Evolutionary conservation across 768 basidiomycete genomes (phyloP).

Genomic region (Lactifluus subvellereus): DNA sequence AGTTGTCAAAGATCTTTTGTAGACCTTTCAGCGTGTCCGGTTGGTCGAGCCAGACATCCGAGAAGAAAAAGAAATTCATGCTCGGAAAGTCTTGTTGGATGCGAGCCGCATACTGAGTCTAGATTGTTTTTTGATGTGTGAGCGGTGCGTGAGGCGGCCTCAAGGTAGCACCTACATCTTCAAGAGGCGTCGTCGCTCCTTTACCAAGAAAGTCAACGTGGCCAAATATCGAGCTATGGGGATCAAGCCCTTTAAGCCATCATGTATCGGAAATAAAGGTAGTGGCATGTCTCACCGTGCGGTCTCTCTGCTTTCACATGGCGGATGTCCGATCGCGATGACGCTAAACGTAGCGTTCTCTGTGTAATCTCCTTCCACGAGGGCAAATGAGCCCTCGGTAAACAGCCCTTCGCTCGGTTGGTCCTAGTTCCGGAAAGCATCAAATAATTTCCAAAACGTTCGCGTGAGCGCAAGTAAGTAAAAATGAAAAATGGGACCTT

Average conservation of each 20-base stretch:
- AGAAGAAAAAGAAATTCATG: slow-evolving; percentile 86
- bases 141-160: not conserved
- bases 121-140: not conserved
- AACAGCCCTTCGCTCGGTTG: slow-evolving; percentile 94
- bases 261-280: not conserved
- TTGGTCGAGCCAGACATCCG: slow-evolving; percentile 94
- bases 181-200: slow-evolving; percentile 81
- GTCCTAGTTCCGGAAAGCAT: slow-evolving; percentile 40
- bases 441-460: not conserved
- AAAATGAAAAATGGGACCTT: slow-evolving; percentile 27
- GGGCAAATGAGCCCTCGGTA: slow-evolving; percentile 91
- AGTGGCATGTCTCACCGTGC: slow-evolving; percentile 52
- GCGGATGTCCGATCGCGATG: slow-evolving; percentile 94
- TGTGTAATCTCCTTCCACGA: slow-evolving; percentile 95
- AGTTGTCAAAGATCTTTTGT: slow-evolving; percentile 82
- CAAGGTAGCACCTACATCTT: slow-evolving; percentile 65
- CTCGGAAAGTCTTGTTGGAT: slow-evolving; percentile 66
- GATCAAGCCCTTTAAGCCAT: slow-evolving; percentile 18
- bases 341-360: slow-evolving; percentile 85
- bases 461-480: too few species aligned
- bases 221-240: slow-evolving; percentile 78
- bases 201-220: slow-evolving; percentile 97
- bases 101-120: slow-evolving; percentile 54
- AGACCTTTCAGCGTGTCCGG: slow-evolving; percentile 76
- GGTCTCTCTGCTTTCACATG: slow-evolving; percentile 82